Evolutionary conservation across 495 filamentous ascomycete genomes (phyloP), one percentile per base, ranked within the genome.

Genomic region (Antarctomyces pellizariae): DNA sequence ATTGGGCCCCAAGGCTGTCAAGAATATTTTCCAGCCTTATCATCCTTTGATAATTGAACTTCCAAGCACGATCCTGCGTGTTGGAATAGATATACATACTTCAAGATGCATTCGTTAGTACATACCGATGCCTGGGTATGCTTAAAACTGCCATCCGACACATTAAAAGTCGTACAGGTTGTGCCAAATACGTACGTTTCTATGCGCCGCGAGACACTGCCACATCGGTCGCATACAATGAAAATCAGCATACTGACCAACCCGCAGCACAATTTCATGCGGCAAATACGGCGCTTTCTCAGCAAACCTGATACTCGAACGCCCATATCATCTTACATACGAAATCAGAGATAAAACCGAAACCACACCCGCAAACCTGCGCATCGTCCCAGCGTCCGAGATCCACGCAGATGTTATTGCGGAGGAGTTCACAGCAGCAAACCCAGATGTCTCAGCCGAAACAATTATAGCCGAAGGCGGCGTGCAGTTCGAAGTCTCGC

Each of bases 271-370:
- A 14, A 72, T 91, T 25, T 75, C 68, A 7, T 53, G 92, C 16
- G 82, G 79, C 17, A 92, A 90, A 64, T 90, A 76, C 42, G 86
- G 89, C 28, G 60, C 59, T 2, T 92, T 95, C 39, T 68, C 75
- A 12, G 61, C 75, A 3, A 92, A 93, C 40, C 62, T 76, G 10
- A 63, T 97, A 18, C 59, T 97, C 19, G 75, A 75, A 7, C 69
- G 86, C 9, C 86, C 86, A 0, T 92, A 77, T 48, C 62, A 92
- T 50, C 54, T 86, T 24, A 92, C 80, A 4, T 97, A 72, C 43
- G 86, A 97, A 43, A 53, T 97, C 6, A 59, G 72, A 25, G 79
- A 91, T 37, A 60, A 61, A 32, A 43, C 47, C 0, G 54, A 65
- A 13, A 61, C 58, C 25, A 43, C 37, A 25, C 59, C 57, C 20